Base-by-base conservation (phyloP, 2,329 filamentous ascomycete species). In the Sordariomycetes sp. region DNA sequence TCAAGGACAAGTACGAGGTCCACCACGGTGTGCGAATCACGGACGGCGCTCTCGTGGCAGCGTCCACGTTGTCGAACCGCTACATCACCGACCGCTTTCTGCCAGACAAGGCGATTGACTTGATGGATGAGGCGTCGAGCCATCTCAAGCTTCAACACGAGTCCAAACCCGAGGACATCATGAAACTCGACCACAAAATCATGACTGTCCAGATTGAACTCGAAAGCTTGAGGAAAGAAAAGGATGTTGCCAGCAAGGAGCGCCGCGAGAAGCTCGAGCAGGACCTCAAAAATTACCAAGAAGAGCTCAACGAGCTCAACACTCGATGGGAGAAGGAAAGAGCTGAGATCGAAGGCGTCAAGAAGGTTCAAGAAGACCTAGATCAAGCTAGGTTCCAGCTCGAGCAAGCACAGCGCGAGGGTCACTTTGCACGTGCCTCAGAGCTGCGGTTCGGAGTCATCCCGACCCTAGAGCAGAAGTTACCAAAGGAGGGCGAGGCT, bases 171-270 rank as follows among this genome's bases (percentile, higher is more conserved):
- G 92, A 96, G 46, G 79, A 90, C 8, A 95, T 98, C 21, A 86
- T 93, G 63, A 78, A 82, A 33, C 74, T 96, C 2, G 90, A 96
- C 49, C 84, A 93, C 41, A 86, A 88, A 49, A 94, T 96, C 39
- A 93, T 95, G 76, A 96, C 90, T 0, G 86, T 96, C 11, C 90
- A 95, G 52, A 96, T 98, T 42, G 90, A 98, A 55, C 70, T 96
- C 1, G 92, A 96, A 54, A 95, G 87, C 40, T 62, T 98, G 27
- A 76, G 90, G 33, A 96, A 96, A 49, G 92, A 98, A 56, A 94
- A 80, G 9, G 92, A 98, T 46, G 70, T 94, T 32, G 80, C 84
- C 14, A 94, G 87, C 51, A 80, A 79, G 45, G 92, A 96, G 57
- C 77, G 92, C 14, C 73, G 87, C 16, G 84, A 93, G 48, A 90